These are phyloP conservation scores for Candida endomychidarum DNA, from an alignment of 805 yeast genomes.

Conservation along the genomic window DNA sequence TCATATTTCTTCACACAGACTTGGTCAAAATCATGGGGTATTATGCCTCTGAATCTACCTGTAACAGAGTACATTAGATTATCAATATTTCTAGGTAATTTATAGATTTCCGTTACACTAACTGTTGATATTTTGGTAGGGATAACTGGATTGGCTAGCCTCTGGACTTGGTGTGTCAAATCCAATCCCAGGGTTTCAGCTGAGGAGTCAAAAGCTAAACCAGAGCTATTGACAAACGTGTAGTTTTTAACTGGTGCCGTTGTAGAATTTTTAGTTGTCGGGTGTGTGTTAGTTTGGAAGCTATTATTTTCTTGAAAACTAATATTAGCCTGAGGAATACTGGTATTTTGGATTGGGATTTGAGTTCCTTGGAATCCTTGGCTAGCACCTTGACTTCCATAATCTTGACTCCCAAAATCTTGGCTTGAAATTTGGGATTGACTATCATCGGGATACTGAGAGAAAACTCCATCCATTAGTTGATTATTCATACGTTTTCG, in stretches of 20 bases:
- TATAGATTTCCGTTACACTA: slow-evolving; percentile 6
- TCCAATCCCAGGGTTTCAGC: too few relatives aligned
- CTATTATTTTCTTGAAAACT: too few relatives aligned
- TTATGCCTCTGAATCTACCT: slow-evolving; percentile 23
- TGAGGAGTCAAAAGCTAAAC: too few relatives aligned
- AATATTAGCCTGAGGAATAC: too few relatives aligned
- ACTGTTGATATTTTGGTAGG: neutral
- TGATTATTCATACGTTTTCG: neutral
- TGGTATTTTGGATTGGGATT: neutral
- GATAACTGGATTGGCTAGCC: neutral
- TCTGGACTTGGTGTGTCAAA: too few relatives aligned
- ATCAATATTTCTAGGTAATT: slow-evolving; percentile 8
- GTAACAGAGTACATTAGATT: slow-evolving; percentile 18
- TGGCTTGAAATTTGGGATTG: too few relatives aligned
- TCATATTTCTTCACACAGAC: slow-evolving; percentile 29
- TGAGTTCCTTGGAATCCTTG: neutral
- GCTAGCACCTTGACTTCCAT: neutral
- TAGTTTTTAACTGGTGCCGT: too few relatives aligned
- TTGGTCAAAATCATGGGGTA: slow-evolving; percentile 27
- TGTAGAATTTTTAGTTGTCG: too few relatives aligned
- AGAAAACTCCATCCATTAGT: slow-evolving; percentile 2
- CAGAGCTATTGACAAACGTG: too few relatives aligned
- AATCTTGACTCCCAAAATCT: too few relatives aligned
- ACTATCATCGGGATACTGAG: neutral
- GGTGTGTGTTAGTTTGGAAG: too few relatives aligned